Percentiles rank a stretch among this genome's conserved stretches.
Evolutionary conservation across 1,284 basidiomycete genomes (phyloP).

Genomic region (Ceratobasidium sp.): DNA sequence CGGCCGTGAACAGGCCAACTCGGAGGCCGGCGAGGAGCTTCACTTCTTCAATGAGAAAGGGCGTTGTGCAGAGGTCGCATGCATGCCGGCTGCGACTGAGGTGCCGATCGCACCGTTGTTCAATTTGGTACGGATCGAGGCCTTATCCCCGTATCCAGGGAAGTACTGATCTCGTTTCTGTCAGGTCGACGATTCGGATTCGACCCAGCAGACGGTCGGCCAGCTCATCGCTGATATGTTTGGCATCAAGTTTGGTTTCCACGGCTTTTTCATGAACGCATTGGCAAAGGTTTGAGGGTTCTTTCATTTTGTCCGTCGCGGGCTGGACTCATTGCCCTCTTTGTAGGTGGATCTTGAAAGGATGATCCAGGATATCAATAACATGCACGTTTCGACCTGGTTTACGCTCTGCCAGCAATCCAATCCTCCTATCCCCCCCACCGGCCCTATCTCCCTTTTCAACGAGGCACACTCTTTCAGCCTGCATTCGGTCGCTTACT

Average conservation of each 20-base stretch:
- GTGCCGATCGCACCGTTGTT: constrained; percentile 80
- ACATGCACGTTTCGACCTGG: constrained; percentile 87
- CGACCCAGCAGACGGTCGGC: constrained; percentile 80
- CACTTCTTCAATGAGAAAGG: constrained; percentile 79
- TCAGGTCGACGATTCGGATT: constrained; percentile 82
- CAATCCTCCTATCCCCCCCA: constrained; percentile 77
- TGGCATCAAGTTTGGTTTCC: constrained; percentile 86
- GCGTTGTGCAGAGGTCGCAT: constrained; percentile 69
- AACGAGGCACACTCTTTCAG: constrained; percentile 79
- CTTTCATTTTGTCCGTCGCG: constrained; percentile 1
- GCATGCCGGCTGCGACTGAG: constrained; percentile 62
- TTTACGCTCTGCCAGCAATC: constrained; percentile 81
- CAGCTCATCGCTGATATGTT: constrained; percentile 78
- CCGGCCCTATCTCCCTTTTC: constrained; percentile 78
- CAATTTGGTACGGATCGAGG: constrained; percentile 69
- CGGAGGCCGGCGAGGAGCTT: constrained; percentile 73
- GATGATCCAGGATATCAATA: constrained; percentile 86
- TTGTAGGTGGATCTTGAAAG: constrained; percentile 69
- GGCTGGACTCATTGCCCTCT: constrained; percentile 13
- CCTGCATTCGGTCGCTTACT: constrained; percentile 73
- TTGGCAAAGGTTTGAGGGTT: constrained; percentile 66
- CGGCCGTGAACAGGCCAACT: constrained; percentile 71
- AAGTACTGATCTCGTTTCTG: constrained; percentile 1
- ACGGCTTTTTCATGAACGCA: constrained; percentile 76
- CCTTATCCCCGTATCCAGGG: constrained; percentile 18